Conservation (phyloP, 2,329 filamentous ascomycete species). For the Fusarium piperis region DNA sequence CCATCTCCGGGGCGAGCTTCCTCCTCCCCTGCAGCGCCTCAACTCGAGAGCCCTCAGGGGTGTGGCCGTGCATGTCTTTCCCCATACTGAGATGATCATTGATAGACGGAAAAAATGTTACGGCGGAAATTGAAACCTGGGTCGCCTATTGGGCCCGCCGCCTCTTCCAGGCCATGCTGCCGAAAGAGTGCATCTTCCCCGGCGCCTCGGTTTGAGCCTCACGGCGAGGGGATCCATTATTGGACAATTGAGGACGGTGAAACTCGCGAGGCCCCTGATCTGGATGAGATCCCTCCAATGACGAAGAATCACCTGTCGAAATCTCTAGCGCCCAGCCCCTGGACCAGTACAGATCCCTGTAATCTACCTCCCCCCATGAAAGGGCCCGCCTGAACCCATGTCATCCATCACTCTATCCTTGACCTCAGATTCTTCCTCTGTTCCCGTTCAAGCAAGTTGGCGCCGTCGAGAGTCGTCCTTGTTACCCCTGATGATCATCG, state of each 20-base stretch:
- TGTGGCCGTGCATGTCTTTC: not conserved
- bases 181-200: not conserved
- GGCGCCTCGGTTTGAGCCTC: conserved; percentile 36
- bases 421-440: not conserved
- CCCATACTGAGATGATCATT: conserved; percentile 23
- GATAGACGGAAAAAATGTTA: conserved; percentile 37
- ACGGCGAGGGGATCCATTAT: conserved; percentile 8
- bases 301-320: conserved; percentile 24
- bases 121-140: conserved; percentile 28
- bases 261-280: conserved; percentile 16
- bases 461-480: not conserved
- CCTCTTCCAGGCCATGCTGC: not conserved
- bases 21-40: conserved; percentile 14
- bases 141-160: not conserved
- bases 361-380: not conserved
- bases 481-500: conserved; percentile 2
- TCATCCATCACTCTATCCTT: not conserved
- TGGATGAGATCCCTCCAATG: conserved; percentile 29
- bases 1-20: not conserved
- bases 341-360: not conserved
- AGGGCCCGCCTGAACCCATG: not conserved
- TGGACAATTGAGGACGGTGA: conserved; percentile 26
- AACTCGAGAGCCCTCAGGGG: not conserved
- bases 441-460: conserved; percentile 15
- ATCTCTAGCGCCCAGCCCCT: conserved; percentile 18